Evolutionary conservation across 1,139 yeast species (phyloP), one percentile per base, ranked within the genome.

Genomic region (Yamadazyma atmosphaerica): DNA sequence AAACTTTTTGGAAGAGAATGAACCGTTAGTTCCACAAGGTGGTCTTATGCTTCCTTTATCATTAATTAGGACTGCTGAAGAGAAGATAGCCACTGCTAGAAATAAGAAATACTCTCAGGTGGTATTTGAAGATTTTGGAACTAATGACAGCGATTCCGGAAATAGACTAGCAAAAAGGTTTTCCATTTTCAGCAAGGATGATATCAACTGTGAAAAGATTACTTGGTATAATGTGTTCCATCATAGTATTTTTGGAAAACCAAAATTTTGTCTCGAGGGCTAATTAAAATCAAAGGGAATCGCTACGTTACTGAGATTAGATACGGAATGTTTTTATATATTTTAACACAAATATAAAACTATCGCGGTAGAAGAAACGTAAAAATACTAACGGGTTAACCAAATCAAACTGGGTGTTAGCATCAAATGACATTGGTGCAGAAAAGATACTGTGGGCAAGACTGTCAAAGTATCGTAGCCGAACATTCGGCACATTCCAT

Each of bases 221-320:
- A 74, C 77, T 1, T 74, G 79, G 79, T 68, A 54, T 39, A 73
- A 67, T 42, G 67, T 74, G 1, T 68, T 74, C 47, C 76, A 67
- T 44, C 74, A 72, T 39, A 66, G 75, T 37, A 58, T 74, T 15
- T 74, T 74, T 51, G 79, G 79, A 0, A 68, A 64, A 40, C 72
- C 72, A 3, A 65, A 63, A 32, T 68, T 74, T 46, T 73, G 79
- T 50, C 40, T 52, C 9, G 42, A 46, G 13, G 34, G 30, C 32
- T 22, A 36, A 14, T n/a, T n/a, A n/a, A n/a, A n/a, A n/a, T n/a
- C n/a, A n/a, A n/a, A n/a, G n/a, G n/a, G n/a, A n/a, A 8, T 26
- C 29, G 8, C 29, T 9, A 9, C 14, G 12, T 26, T 13, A n/a
- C 12, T 26, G 8, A 26, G 9, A 26, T 8, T n/a, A n/a, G n/a